A percentile compares a stretch with the other conserved stretches of the same genome.
These are phyloP conservation scores for Penicillium griseofulvum DNA, from an alignment of 2,329 filamentous ascomycete species.

Conservation along the genomic window DNA sequence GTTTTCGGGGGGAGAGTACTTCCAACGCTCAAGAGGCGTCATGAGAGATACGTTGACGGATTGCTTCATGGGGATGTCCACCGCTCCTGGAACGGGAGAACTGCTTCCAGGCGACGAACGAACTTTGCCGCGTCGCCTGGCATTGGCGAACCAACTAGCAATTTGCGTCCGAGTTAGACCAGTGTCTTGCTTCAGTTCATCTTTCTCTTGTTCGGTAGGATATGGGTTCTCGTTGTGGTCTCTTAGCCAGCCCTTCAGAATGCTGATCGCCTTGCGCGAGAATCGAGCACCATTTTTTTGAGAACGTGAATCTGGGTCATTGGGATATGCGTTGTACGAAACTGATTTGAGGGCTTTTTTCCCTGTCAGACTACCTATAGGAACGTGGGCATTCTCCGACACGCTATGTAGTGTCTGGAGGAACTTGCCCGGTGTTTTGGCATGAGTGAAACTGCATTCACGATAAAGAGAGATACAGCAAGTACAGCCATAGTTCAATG, in stretches of 20 bases:
- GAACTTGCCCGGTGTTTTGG: slow-evolving; percentile 41
- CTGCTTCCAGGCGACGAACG: slow-evolving; percentile 61
- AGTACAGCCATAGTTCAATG: slow-evolving; percentile 46
- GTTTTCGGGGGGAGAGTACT: slow-evolving; percentile 66
- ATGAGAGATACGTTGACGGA: slow-evolving; percentile 53
- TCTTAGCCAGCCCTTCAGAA: slow-evolving; percentile 80
- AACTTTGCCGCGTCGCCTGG: slow-evolving; percentile 76
- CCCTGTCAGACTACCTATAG: slow-evolving; percentile 39
- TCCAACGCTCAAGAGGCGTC: slow-evolving; percentile 67
- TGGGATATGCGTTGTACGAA: slow-evolving; percentile 31
- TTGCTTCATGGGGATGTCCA: slow-evolving; percentile 68
- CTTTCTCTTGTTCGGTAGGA: slow-evolving; percentile 82
- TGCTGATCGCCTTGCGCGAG: slow-evolving; percentile 73
- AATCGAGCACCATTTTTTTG: slow-evolving; percentile 73
- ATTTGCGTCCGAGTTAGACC: slow-evolving; percentile 81
- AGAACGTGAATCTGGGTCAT: slow-evolving; percentile 38
- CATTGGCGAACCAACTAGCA: slow-evolving; percentile 89
- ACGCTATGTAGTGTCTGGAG: slow-evolving; percentile 47
- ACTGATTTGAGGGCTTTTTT: slow-evolving; percentile 44
- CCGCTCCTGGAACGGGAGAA: slow-evolving; percentile 67
- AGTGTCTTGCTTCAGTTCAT: slow-evolving; percentile 72
- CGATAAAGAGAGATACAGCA: slow-evolving; percentile 49
- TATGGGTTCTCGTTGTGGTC: slow-evolving; percentile 81
- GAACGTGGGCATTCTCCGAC: slow-evolving; percentile 42
- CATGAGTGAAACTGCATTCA: slow-evolving; percentile 49